Evolutionary conservation across 805 yeast genomes (phyloP).

Genomic region (Pichia sporocuriosa): DNA sequence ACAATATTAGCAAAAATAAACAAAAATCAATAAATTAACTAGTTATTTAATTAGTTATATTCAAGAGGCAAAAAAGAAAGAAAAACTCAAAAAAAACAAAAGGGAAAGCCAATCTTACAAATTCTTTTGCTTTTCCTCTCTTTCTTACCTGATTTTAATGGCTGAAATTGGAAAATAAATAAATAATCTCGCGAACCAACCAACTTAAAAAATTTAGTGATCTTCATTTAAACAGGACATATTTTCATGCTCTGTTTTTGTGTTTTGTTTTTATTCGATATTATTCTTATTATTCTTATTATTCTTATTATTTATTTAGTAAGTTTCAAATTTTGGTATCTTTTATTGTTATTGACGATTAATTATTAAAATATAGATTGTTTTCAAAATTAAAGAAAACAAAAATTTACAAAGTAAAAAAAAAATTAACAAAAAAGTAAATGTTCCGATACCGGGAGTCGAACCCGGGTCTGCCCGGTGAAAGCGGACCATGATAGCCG

Average conservation of each 20-base stretch:
- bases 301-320: not conserved
- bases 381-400: not conserved
- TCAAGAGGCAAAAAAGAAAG: too few relatives aligned
- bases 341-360: too few relatives aligned
- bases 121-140: too few relatives aligned
- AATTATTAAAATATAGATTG: too few relatives aligned
- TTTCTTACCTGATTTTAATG: too few relatives aligned
- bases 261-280: not conserved
- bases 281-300: not conserved
- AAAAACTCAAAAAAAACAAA: too few relatives aligned
- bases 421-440: constrained; percentile 12
- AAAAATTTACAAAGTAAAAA: not conserved
- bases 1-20: too few relatives aligned
- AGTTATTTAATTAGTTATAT: too few relatives aligned
- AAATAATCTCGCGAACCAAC: constrained; percentile 2
- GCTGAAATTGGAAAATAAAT: too few relatives aligned
- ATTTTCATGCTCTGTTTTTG: constrained; percentile 4
- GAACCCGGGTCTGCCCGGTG: constrained; percentile 82
- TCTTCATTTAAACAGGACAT: not conserved
- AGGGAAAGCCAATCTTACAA: too few relatives aligned
- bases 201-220: constrained; percentile 1
- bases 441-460: constrained; percentile 75
- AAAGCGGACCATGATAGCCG: constrained; percentile 82
- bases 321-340: not conserved
- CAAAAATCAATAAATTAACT: too few relatives aligned